Evolutionary conservation across 345 rosid genomes (phyloP).

Genomic region (Salix suchowensis): DNA sequence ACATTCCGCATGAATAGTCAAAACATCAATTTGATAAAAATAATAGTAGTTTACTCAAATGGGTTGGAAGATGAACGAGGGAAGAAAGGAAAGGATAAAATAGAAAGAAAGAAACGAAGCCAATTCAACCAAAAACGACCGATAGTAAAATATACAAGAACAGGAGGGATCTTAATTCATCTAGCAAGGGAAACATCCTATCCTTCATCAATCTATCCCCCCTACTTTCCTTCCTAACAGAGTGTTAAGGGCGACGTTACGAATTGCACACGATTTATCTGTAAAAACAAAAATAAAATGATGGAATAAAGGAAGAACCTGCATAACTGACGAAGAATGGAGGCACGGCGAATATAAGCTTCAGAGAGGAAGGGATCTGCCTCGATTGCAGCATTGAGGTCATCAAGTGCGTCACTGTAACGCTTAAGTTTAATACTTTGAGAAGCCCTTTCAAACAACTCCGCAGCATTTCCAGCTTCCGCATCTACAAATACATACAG

Average conservation of each 20-base stretch:
- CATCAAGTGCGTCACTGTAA: conserved; percentile 81
- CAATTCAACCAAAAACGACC: too few relatives aligned
- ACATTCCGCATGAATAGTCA: background rate
- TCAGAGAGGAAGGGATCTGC: conserved; percentile 83
- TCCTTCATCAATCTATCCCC: background rate
- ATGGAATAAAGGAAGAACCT: conserved; percentile 38
- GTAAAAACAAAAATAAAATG: background rate
- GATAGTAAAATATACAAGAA: too few relatives aligned
- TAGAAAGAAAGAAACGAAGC: too few relatives aligned
- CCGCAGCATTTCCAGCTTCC: conserved; percentile 54
- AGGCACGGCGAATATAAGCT: conserved; percentile 74
- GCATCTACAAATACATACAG: conserved; percentile 45
- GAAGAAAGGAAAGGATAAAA: too few relatives aligned
- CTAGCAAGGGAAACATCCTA: background rate
- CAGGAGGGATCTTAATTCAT: background rate
- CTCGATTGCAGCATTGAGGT: conserved; percentile 89
- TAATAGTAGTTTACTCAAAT: background rate
- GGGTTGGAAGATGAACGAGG: too few relatives aligned
- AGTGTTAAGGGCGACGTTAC: too few relatives aligned
- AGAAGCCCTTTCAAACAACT: conserved; percentile 71
- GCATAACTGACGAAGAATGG: conserved; percentile 86
- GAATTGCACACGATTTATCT: background rate
- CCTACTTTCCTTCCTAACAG: background rate
- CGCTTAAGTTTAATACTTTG: conserved; percentile 73
- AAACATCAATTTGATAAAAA: background rate